Evolutionary conservation across 2,329 filamentous ascomycete genomes (phyloP).

Genomic region (Aspergillus pseudotamarii): DNA sequence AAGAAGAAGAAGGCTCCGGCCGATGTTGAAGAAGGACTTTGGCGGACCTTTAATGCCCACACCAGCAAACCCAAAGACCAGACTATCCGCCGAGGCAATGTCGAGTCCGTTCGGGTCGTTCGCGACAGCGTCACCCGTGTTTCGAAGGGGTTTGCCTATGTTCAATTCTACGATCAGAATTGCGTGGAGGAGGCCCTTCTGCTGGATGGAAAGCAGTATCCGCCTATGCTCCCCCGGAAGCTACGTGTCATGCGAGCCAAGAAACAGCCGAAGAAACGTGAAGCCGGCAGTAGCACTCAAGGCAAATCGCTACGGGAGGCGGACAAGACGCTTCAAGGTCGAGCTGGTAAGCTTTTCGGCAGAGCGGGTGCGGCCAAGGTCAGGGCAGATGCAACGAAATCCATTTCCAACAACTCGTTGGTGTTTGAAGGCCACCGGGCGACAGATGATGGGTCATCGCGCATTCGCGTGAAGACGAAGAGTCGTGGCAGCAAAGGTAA

Average conservation of each 20-base stretch:
- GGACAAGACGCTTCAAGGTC: conserved; percentile 42
- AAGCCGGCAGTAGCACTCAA: conserved; percentile 18
- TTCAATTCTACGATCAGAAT: conserved; percentile 90
- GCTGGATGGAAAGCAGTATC: conserved; percentile 87
- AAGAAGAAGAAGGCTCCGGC: conserved; percentile 75
- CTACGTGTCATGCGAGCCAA: conserved; percentile 87
- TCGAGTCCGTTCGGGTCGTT: conserved; percentile 92
- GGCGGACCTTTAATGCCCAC: conserved; percentile 45
- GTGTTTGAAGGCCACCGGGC: conserved; percentile 52
- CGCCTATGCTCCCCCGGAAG: conserved; percentile 86
- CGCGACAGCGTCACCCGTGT: conserved; percentile 88
- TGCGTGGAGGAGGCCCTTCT: conserved; percentile 88
- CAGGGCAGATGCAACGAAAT: conserved; percentile 29
- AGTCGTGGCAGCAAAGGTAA: conserved; percentile 45
- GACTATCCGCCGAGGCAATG: conserved; percentile 65
- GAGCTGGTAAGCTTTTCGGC: conserved; percentile 42
- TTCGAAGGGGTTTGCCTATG: conserved; percentile 96
- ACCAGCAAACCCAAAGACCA: conserved; percentile 33
- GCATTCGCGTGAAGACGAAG: conserved; percentile 41
- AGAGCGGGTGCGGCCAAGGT: conserved; percentile 42
- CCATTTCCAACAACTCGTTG: conserved; percentile 37
- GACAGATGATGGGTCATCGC: conserved; percentile 33
- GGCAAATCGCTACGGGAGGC: conserved; percentile 29
- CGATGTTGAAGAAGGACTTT: conserved; percentile 83
- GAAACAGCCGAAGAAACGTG: conserved; percentile 57